Percentiles rank a stretch among this genome's conserved stretches.
phyloP scores from a whole-genome alignment of 1,284 basidiomycete species.

The Hemileia vastatrix region DNA sequence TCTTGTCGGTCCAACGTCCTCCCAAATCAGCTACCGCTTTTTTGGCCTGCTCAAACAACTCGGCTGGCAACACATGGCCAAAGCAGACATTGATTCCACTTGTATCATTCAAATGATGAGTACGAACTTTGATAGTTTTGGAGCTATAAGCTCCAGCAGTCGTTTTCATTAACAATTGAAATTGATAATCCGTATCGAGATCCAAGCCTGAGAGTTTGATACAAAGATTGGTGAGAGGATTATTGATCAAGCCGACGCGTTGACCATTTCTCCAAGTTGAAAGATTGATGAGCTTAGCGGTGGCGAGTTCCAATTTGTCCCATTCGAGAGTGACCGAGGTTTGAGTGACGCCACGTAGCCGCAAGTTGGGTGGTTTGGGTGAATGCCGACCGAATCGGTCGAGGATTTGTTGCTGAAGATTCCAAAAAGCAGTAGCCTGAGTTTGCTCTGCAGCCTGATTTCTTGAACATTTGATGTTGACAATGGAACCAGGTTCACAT shows the following conservation, averaged over 20 bases:
- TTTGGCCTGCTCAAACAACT: conserved; percentile 66
- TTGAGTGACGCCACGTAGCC: conserved; percentile 87
- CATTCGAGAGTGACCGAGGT: conserved; percentile 85
- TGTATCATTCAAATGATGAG: conserved; percentile 86
- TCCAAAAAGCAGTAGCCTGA: conserved; percentile 68
- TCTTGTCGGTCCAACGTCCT: conserved; percentile 77
- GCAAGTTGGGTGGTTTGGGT: conserved; percentile 57
- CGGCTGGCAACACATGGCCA: conserved; percentile 67
- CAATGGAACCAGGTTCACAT: conserved; percentile 82
- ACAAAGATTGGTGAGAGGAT: conserved; percentile 66
- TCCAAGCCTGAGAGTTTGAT: conserved; percentile 69
- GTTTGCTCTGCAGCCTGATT: conserved; percentile 71
- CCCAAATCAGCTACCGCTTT: conserved; percentile 67
- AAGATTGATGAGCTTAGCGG: conserved; percentile 68
- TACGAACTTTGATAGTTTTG: conserved; percentile 66
- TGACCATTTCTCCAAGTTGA: conserved; percentile 85
- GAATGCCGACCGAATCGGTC: conserved; percentile 59
- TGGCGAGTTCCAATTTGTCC: conserved; percentile 73
- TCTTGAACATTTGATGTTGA: conserved; percentile 82
- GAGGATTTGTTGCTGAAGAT: conserved; percentile 67
- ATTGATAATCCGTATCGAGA: conserved; percentile 76
- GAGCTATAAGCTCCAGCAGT: conserved; percentile 79
- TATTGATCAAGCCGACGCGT: conserved; percentile 72
- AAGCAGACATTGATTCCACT: conserved; percentile 87
- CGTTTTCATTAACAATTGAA: conserved; percentile 77